Base-by-base conservation (phyloP, 495 filamentous ascomycete genomes). In the Staphylotrichum longicolle region DNA sequence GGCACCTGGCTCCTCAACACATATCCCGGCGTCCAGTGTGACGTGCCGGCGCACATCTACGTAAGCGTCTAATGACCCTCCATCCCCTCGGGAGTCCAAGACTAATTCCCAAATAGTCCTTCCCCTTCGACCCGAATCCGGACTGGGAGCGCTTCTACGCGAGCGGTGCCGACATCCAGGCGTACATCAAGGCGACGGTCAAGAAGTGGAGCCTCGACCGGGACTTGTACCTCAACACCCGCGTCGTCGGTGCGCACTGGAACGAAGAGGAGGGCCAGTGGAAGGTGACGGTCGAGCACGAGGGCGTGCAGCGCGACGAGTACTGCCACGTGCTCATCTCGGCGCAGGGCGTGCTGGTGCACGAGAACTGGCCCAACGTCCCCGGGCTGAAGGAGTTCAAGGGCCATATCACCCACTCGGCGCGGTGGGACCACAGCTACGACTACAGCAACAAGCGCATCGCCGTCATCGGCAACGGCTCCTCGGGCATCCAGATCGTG, bases 1-100 rank as follows among this genome's bases (percentile, higher is more conserved):
- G 88, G 88, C 0, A 88, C 87, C 1, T 91, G 88, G 87, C 84
- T 82, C 47, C 86, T 88, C 70, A 90, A 90, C 57, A 75, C 78
- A 60, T 90, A 91, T 68, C 85, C 86, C 0, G 87, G 87, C 20
- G 84, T 86, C n/a, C 80, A 81, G 15, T 85, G 82, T 67, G 88
- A 90, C 70, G 84, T 89, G n/a, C 86, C 86, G 7, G 78, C 88
- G 2, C 86, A 91, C 75, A 83, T 83, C 12, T 91, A 91, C 67
- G 86, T 39, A 2, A 39, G 37, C 10, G 1, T 39, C 6, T 27
- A 1, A 27, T 27, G 20, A 27, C 20, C 20, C 20, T 27, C 20
- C 20, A 27, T 27, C 20, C 20, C 1, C 20, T 27, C 20, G 20
- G 20, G 20, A 1, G 10, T 7, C 37, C 37, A 39, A 10, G 6